Evolutionary conservation across 495 filamentous ascomycete genomes (phyloP).

Genomic region (Viridothelium virens): DNA sequence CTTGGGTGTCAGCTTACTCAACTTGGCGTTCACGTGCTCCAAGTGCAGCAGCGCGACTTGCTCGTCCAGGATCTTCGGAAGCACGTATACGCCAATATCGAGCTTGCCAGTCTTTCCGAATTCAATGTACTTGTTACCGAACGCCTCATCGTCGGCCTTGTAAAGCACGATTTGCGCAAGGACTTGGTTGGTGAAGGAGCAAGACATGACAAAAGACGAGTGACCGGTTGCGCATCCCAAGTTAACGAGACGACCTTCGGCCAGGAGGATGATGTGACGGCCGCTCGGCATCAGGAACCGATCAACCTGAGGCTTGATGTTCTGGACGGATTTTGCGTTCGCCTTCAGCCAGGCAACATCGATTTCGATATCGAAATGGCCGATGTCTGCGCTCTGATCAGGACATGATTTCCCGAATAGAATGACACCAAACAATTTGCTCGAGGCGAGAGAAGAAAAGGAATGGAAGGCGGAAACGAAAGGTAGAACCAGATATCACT

Average conservation of each 20-base stretch:
- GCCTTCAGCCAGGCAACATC: constrained; percentile 99
- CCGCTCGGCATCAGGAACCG: constrained; percentile 90
- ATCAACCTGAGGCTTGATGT: constrained; percentile 99
- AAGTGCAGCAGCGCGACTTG: constrained; percentile 92
- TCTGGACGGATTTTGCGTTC: constrained; percentile 83
- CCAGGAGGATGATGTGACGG: constrained; percentile 94
- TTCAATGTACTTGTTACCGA: constrained; percentile 88
- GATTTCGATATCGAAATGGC: constrained; percentile 99
- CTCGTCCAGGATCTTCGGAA: constrained; percentile 98
- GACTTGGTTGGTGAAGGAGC: constrained; percentile 99
- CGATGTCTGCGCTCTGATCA: constrained; percentile 63
- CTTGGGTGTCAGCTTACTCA: constrained; percentile 70
- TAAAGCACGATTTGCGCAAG: constrained; percentile 97
- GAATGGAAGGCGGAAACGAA: too few species aligned
- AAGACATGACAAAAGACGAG: constrained; percentile 99
- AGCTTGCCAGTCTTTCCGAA: constrained; percentile 91
- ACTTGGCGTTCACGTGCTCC: constrained; percentile 88
- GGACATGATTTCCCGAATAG: background rate
- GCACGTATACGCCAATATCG: constrained; percentile 83
- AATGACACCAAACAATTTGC: background rate
- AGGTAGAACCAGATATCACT: constrained; percentile 32
- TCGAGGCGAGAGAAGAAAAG: background rate
- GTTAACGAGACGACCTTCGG: constrained; percentile 98
- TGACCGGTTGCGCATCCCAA: constrained; percentile 97
- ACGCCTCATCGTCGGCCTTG: constrained; percentile 82